Conservation (phyloP, 2,329 filamentous ascomycete species). For the Fusarium sp. region DNA sequence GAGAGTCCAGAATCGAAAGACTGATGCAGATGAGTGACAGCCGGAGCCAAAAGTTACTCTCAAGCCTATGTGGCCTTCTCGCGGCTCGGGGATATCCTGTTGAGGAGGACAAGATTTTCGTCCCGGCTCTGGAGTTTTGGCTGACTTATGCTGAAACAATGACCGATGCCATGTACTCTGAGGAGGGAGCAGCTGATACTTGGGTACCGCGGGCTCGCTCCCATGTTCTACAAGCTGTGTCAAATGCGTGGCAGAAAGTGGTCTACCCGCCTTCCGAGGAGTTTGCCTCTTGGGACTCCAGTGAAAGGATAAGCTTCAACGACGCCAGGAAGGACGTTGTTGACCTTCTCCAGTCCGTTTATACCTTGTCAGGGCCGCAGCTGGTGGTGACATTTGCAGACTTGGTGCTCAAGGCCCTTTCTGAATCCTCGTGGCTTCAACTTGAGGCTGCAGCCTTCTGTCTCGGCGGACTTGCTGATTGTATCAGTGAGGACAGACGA, state of each 20-base stretch:
- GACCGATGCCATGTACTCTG: slow-evolving; percentile 66
- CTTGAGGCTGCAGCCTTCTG: slow-evolving; percentile 72
- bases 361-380: slow-evolving; percentile 66
- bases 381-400: slow-evolving; percentile 68
- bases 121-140: slow-evolving; percentile 84
- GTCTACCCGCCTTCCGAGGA: slow-evolving; percentile 70
- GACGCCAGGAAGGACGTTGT: slow-evolving; percentile 82
- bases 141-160: slow-evolving; percentile 77
- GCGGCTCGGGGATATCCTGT: slow-evolving; percentile 73
- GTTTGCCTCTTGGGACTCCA: slow-evolving; percentile 74
- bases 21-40: slow-evolving; percentile 65
- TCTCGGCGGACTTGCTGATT: slow-evolving; percentile 74
- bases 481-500: slow-evolving; percentile 65
- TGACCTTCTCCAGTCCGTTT: slow-evolving; percentile 79
- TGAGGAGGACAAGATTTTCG: slow-evolving; percentile 79
- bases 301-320: slow-evolving; percentile 73
- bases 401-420: slow-evolving; percentile 62
- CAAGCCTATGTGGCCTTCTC: slow-evolving; percentile 72
- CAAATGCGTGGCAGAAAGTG: slow-evolving; percentile 75
- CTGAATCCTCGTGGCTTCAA: slow-evolving; percentile 64
- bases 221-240: slow-evolving; percentile 71
- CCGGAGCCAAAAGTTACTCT: slow-evolving; percentile 65
- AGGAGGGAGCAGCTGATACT: slow-evolving; percentile 56
- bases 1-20: slow-evolving; percentile 70
- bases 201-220: slow-evolving; percentile 70